Conservation (phyloP, 805 yeast species). For the Saccharomyces kudriavzevii region DNA sequence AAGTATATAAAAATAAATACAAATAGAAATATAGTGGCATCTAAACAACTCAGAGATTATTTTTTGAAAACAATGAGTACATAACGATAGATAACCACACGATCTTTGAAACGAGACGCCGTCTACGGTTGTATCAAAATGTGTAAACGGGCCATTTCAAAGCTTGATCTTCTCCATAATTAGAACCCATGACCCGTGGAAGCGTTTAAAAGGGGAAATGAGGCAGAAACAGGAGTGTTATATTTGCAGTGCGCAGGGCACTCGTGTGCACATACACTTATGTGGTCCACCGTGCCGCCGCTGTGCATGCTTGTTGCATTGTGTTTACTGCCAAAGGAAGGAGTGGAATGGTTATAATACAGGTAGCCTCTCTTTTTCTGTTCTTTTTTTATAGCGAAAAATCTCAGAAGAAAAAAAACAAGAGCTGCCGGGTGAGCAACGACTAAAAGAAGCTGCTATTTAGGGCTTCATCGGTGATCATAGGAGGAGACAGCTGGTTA, state of each 20-base stretch:
- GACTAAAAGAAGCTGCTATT: neutral
- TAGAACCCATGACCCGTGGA: constrained; percentile 52
- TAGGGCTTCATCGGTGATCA: neutral
- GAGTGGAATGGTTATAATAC: neutral
- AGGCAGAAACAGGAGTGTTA: constrained; percentile 58
- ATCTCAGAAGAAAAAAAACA: neutral
- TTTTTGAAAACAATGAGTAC: neutral
- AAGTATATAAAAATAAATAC: neutral
- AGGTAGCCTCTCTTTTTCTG: neutral
- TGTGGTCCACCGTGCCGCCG: neutral
- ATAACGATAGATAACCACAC: neutral
- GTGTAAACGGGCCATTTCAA: constrained; percentile 26
- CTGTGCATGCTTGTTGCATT: neutral
- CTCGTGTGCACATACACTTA: neutral
- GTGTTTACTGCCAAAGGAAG: neutral
- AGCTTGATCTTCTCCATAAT: constrained; percentile 57
- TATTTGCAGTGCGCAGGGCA: neutral
- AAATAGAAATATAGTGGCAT: neutral
- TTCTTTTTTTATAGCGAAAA: neutral
- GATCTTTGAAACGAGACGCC: constrained; percentile 1
- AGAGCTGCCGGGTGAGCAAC: neutral
- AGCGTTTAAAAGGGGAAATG: constrained; percentile 35
- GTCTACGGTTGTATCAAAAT: constrained; percentile 47
- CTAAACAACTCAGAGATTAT: neutral
- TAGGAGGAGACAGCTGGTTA: neutral